Conservation (phyloP, 1,139 yeast genomes). For the Hanseniaspora sp. region DNA sequence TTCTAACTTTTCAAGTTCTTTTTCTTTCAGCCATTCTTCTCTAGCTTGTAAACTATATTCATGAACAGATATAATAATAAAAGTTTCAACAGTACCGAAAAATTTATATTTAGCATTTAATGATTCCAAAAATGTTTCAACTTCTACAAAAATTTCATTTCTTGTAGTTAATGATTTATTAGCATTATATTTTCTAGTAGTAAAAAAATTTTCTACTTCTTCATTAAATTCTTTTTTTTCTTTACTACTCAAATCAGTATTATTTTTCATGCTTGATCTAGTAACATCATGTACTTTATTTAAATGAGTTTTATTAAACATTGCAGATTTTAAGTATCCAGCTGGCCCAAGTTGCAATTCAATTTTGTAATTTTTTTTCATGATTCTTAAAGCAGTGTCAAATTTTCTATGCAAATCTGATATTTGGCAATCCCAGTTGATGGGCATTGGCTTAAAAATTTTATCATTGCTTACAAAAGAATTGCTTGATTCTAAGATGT, state of each 20-base stretch:
- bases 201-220: not conserved
- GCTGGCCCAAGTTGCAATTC: constrained; percentile 6
- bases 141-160: not conserved
- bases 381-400: not conserved
- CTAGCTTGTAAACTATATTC: not conserved
- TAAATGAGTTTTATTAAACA: not conserved
- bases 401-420: constrained; percentile 5
- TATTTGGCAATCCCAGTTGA: constrained; percentile 7
- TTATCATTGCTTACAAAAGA: not conserved
- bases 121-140: not conserved
- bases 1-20: not conserved
- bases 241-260: not conserved
- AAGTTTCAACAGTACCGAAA: not conserved
- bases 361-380: not conserved
- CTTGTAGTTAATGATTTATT: not conserved
- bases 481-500: not conserved
- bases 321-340: not conserved
- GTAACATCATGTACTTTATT: not conserved
- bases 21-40: not conserved
- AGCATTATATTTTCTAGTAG: not conserved
- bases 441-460: not conserved
- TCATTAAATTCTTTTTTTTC: not conserved
- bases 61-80: constrained; percentile 1
- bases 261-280: not conserved
- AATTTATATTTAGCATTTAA: constrained; percentile 3